phyloP scores from a whole-genome alignment of 2,329 filamentous ascomycete genomes.

The Phyllosticta citriasiana region DNA sequence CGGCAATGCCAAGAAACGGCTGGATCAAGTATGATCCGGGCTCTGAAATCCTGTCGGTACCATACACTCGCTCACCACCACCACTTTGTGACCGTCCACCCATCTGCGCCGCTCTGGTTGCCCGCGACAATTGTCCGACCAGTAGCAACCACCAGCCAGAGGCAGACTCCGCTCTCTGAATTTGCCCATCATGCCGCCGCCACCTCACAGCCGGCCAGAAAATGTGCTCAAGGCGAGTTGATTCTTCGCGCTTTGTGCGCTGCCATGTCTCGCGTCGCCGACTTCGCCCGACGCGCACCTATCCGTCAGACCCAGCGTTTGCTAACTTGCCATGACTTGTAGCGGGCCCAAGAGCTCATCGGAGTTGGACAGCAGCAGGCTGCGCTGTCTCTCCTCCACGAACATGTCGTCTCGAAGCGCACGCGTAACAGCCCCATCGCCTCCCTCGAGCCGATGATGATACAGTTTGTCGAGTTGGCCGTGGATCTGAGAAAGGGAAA shows the following conservation, averaged over 20 bases:
- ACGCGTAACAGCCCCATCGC: conserved; percentile 95
- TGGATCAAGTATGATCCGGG: background rate
- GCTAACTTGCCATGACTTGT: conserved; percentile 11
- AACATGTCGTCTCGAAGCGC: conserved; percentile 97
- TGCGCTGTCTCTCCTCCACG: conserved; percentile 88
- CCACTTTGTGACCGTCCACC: background rate
- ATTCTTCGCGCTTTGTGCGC: conserved; percentile 8
- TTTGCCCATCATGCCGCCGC: conserved; percentile 67
- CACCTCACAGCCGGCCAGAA: conserved; percentile 94
- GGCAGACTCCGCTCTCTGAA: conserved; percentile 9
- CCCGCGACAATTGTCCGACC: conserved; percentile 5
- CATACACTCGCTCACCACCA: background rate
- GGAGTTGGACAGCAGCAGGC: conserved; percentile 89
- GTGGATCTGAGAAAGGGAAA: conserved; percentile 98
- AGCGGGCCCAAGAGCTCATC: conserved; percentile 95
- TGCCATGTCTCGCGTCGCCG: conserved; percentile 15
- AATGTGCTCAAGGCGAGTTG: conserved; percentile 73
- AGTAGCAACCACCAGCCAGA: conserved; percentile 11
- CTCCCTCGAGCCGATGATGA: conserved; percentile 95
- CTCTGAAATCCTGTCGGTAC: background rate
- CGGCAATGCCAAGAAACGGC: too few relatives aligned
- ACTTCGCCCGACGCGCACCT: background rate
- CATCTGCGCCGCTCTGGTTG: conserved; percentile 10
- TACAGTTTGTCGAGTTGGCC: conserved; percentile 91
- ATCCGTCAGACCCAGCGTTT: conserved; percentile 1